phyloP scores from a whole-genome alignment of 2,329 filamentous ascomycete species.

The Aspergillus alliaceus region DNA sequence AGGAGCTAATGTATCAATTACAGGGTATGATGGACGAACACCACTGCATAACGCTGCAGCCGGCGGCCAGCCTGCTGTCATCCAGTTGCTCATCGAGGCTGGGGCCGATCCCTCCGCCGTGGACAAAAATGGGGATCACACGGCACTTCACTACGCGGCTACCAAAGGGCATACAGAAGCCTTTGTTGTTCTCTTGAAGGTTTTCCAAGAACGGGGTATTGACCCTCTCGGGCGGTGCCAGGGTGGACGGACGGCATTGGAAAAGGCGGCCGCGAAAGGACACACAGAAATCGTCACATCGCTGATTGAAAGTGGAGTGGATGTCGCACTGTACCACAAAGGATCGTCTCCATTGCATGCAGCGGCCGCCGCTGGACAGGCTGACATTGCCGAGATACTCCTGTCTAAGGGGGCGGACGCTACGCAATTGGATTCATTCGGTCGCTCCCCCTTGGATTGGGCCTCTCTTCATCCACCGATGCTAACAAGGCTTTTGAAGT shows the following conservation, averaged over 20 bases:
- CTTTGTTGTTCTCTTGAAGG: not conserved
- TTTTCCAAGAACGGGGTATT: not conserved
- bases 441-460: not conserved
- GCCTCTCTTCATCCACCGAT: not conserved
- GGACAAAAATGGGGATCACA: not conserved
- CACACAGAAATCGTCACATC: not conserved
- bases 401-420: not conserved
- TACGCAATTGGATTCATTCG: constrained; percentile 1
- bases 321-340: not conserved
- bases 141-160: not conserved
- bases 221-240: not conserved
- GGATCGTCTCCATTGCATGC: not conserved
- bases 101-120: not conserved
- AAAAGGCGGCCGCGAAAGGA: not conserved
- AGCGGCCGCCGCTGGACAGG: not conserved
- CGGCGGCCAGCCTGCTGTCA: not conserved
- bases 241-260: not conserved
- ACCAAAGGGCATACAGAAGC: not conserved
- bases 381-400: not conserved
- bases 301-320: not conserved
- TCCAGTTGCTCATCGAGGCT: not conserved
- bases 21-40: not conserved
- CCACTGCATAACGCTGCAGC: not conserved
- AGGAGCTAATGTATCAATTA: not conserved
- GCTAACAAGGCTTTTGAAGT: not conserved